phyloP scores from a whole-genome alignment of 805 yeast genomes.

The Metschnikowia colocasiae region DNA sequence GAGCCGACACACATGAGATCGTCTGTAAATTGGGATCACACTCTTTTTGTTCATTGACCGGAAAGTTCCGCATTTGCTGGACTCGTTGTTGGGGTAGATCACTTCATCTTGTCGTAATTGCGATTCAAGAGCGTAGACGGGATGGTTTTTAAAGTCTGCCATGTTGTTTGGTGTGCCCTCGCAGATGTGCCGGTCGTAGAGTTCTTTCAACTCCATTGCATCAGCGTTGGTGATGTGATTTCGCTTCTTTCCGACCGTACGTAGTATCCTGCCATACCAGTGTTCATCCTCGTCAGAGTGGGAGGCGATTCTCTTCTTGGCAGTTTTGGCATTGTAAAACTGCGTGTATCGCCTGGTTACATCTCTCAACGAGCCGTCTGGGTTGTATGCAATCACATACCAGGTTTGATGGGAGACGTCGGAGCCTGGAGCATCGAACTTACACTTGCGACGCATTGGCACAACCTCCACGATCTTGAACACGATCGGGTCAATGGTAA shows the following conservation, averaged over 20 bases:
- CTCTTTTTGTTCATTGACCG: constrained; percentile 29
- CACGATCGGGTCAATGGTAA: constrained; percentile 80
- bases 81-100: constrained; percentile 56
- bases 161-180: constrained; percentile 89
- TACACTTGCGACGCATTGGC: constrained; percentile 46
- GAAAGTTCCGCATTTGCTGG: constrained; percentile 63
- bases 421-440: constrained; percentile 68
- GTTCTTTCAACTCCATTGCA: constrained; percentile 56
- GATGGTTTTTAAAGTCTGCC: constrained; percentile 83
- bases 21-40: constrained; percentile 59
- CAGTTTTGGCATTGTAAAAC: constrained; percentile 65
- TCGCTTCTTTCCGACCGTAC: constrained; percentile 24
- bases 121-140: constrained; percentile 73
- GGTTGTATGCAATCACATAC: constrained; percentile 77
- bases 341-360: constrained; percentile 81
- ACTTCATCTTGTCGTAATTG: constrained; percentile 74
- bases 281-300: constrained; percentile 49
- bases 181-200: constrained; percentile 54
- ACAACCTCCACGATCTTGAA: constrained; percentile 61
- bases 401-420: constrained; percentile 57
- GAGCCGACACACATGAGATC: constrained; percentile 60
- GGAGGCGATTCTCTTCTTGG: constrained; percentile 64
- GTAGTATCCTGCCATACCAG: constrained; percentile 59
- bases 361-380: constrained; percentile 63
- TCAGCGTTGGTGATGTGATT: constrained; percentile 36